Conservation (phyloP, 257 asterid species). For the Plantago major region DNA sequence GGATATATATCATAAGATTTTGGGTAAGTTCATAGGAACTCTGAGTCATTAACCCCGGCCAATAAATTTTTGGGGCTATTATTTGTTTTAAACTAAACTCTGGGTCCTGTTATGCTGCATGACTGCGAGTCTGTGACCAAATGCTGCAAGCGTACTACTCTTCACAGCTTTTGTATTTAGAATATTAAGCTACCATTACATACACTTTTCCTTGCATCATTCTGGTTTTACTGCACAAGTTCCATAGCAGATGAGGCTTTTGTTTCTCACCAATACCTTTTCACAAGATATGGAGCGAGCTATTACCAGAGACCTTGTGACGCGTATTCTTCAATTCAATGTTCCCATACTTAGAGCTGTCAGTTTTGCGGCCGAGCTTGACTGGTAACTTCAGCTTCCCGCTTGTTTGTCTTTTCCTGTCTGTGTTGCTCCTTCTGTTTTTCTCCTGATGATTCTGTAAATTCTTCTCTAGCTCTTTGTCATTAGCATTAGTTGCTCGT, state of each 20-base stretch:
- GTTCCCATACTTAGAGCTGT: constrained; percentile 65
- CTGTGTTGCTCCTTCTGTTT: constrained; percentile 14
- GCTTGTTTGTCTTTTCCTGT: constrained; percentile 15
- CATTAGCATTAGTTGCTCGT: constrained; percentile 89
- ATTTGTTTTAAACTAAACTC: constrained; percentile 12
- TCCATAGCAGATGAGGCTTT: constrained; percentile 10
- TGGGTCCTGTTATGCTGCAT: constrained; percentile 15
- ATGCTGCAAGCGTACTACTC: constrained; percentile 11
- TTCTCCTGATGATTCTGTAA: constrained; percentile 27
- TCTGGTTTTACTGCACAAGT: constrained; percentile 15
- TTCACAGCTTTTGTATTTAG: constrained; percentile 11
- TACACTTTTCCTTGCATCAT: not conserved
- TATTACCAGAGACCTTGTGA: constrained; percentile 77
- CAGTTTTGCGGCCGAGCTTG: constrained; percentile 86
- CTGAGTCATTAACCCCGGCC: constrained; percentile 15
- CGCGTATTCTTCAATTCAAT: constrained; percentile 71
- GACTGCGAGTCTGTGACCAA: constrained; percentile 11
- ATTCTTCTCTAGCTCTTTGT: constrained; percentile 47
- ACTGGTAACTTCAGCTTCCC: constrained; percentile 55
- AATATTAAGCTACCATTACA: not conserved
- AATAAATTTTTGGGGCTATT: constrained; percentile 20
- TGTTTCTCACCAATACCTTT: constrained; percentile 8
- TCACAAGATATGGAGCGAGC: constrained; percentile 96
- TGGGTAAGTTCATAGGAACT: constrained; percentile 49
- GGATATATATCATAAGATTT: constrained; percentile 88